Conservation (phyloP, 768 basidiomycete genomes). For the Hebeloma cylindrosporum region DNA sequence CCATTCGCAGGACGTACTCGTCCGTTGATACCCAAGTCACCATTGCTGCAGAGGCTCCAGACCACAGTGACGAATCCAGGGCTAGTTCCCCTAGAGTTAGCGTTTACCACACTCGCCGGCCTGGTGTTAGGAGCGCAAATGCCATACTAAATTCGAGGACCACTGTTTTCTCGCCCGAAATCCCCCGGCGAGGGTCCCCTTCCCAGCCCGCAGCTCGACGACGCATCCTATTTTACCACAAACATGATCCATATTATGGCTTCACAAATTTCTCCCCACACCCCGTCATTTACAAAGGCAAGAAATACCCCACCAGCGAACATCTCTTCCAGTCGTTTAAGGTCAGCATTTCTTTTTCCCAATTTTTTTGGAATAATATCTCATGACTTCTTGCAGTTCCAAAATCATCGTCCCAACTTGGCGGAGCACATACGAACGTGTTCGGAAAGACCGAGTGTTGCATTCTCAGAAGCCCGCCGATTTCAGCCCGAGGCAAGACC, state of each 20-base stretch:
- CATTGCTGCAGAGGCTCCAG: constrained; percentile 23
- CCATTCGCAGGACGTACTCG: constrained; percentile 33
- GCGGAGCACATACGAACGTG: constrained; percentile 70
- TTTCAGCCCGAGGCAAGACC: constrained; percentile 58
- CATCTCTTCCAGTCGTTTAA: constrained; percentile 79
- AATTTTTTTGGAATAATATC: background rate
- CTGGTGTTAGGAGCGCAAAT: constrained; percentile 23
- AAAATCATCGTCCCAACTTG: constrained; percentile 55
- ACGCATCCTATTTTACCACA: constrained; percentile 63
- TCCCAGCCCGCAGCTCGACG: constrained; percentile 27
- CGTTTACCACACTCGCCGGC: constrained; percentile 23
- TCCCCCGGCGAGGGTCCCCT: constrained; percentile 12
- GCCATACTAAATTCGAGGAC: too few relatives aligned
- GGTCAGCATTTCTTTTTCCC: constrained; percentile 31
- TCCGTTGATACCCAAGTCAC: constrained; percentile 29
- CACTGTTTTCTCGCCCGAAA: constrained; percentile 10
- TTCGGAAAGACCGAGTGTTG: constrained; percentile 60
- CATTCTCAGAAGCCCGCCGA: constrained; percentile 67
- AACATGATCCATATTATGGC: constrained; percentile 61
- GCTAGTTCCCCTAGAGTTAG: constrained; percentile 23
- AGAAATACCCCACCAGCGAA: constrained; percentile 72
- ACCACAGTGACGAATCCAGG: constrained; percentile 17
- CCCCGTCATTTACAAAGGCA: constrained; percentile 58
- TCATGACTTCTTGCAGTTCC: constrained; percentile 44
- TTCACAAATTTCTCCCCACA: constrained; percentile 77